Evolutionary conservation across 257 asterid genomes (phyloP).

Genomic region (Ilex aquifolium): DNA sequence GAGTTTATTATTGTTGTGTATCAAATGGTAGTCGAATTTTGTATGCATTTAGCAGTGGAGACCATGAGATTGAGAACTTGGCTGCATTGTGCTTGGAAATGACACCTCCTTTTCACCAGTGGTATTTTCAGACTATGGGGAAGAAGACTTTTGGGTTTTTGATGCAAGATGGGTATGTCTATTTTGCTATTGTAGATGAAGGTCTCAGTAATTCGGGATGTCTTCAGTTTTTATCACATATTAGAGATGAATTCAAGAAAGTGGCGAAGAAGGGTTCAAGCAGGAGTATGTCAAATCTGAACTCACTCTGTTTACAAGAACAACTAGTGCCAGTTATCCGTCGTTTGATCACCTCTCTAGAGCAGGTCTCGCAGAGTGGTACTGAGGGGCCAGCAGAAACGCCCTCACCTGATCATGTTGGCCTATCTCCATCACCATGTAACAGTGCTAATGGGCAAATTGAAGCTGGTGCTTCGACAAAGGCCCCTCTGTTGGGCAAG

Average conservation of each 20-base stretch:
- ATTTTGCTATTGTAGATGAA: conserved; percentile 53
- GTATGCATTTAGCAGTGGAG: conserved; percentile 41
- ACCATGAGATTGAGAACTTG: conserved; percentile 43
- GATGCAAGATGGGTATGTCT: conserved; percentile 44
- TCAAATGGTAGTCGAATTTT: conserved; percentile 46
- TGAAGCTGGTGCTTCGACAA: conserved; percentile 37
- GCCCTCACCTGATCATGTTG: conserved; percentile 10
- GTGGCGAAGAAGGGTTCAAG: conserved; percentile 26
- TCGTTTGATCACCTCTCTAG: conserved; percentile 33
- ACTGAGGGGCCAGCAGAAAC: conserved; percentile 20
- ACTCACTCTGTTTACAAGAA: conserved; percentile 39
- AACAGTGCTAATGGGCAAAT: conserved; percentile 18
- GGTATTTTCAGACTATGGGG: conserved; percentile 58
- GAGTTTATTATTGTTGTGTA: conserved; percentile 57
- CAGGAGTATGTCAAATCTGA: conserved; percentile 28
- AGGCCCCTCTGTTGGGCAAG: conserved; percentile 63
- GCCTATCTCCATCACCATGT: conserved; percentile 26
- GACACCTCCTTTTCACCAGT: conserved; percentile 62
- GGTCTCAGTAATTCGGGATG: conserved; percentile 30
- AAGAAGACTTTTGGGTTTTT: conserved; percentile 50
- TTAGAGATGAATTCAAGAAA: conserved; percentile 54
- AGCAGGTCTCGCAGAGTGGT: conserved; percentile 19
- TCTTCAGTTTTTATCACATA: conserved; percentile 37
- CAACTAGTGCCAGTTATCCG: conserved; percentile 41
- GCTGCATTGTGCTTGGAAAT: conserved; percentile 61